Evolutionary conservation across 306 rosid genomes (phyloP).

Genomic region (Ormosia emarginata): DNA sequence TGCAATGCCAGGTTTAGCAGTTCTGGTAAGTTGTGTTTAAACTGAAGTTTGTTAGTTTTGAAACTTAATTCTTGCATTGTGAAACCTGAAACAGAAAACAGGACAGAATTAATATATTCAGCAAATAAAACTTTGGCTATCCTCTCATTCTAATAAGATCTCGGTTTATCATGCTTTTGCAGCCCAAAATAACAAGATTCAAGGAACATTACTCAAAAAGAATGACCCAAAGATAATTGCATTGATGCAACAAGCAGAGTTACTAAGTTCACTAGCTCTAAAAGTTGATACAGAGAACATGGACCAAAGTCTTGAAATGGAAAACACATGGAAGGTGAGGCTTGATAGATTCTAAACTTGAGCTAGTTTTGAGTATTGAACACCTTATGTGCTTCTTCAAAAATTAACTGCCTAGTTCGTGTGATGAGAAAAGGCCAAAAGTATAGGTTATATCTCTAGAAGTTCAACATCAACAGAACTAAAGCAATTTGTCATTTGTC

Average conservation of each 20-base stretch:
- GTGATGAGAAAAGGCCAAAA: background rate
- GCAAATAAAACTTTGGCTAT: slow-evolving; percentile 13
- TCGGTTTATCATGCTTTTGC: slow-evolving; percentile 32
- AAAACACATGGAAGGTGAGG: slow-evolving; percentile 88
- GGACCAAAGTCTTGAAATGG: slow-evolving; percentile 83
- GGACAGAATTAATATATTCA: background rate
- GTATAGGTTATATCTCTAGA: background rate
- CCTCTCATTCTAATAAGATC: slow-evolving; percentile 20
- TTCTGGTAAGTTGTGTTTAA: slow-evolving; percentile 47
- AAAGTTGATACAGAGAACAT: slow-evolving; percentile 66
- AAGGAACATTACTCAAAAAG: slow-evolving; percentile 60
- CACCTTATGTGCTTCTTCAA: background rate
- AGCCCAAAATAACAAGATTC: slow-evolving; percentile 43
- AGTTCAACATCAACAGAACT: background rate
- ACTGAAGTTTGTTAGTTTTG: background rate
- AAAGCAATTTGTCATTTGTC: background rate
- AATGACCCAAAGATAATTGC: slow-evolving; percentile 65
- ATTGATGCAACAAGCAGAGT: slow-evolving; percentile 78
- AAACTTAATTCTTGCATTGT: slow-evolving; percentile 17
- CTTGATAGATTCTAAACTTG: background rate
- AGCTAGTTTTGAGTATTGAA: slow-evolving; percentile 14
- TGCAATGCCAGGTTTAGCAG: slow-evolving; percentile 31
- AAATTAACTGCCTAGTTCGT: background rate
- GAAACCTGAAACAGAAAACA: slow-evolving; percentile 22
- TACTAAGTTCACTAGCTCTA: slow-evolving; percentile 70